A percentile compares a stretch with the other conserved stretches of the same genome.
Evolutionary conservation across 768 basidiomycete genomes (phyloP).

Genomic region (Russula olivacea): DNA sequence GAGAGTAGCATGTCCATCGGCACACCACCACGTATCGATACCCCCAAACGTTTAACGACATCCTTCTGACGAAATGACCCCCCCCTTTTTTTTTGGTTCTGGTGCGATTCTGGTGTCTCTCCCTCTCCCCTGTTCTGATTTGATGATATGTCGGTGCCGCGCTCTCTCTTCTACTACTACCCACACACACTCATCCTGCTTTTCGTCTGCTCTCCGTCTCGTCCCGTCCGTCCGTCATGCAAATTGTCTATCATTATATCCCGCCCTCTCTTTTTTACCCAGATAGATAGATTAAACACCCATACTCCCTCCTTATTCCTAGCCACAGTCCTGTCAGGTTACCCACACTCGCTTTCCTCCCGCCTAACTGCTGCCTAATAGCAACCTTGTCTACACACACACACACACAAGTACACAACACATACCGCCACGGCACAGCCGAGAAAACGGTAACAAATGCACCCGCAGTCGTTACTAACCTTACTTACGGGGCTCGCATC

Average conservation of each 20-base stretch:
- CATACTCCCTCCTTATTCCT: not conserved
- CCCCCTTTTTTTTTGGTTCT: not conserved
- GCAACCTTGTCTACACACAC: not conserved
- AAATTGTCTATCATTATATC: constrained; percentile 7
- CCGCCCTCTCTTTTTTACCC: not conserved
- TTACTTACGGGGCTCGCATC: not conserved
- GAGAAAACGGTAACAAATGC: not conserved
- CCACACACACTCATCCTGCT: not conserved
- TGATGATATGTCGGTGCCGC: constrained; percentile 7
- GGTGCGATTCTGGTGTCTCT: constrained; percentile 3
- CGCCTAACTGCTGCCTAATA: constrained; percentile 2
- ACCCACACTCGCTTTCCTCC: constrained; percentile 5
- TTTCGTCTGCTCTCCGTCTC: not conserved
- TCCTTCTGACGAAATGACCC: constrained; percentile 7
- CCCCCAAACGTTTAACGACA: constrained; percentile 17
- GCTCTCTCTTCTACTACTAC: constrained; percentile 8
- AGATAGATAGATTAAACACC: constrained; percentile 2
- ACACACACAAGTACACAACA: too few species aligned
- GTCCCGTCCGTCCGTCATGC: not conserved
- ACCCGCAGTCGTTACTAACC: not conserved
- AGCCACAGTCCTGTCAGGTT: not conserved
- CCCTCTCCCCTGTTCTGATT: not conserved
- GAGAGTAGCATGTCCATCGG: constrained; percentile 6
- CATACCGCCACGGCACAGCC: not conserved
- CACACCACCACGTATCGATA: constrained; percentile 17